phyloP scores from a whole-genome alignment of 1,139 yeast genomes.

The Arxiozyma bovina region DNA sequence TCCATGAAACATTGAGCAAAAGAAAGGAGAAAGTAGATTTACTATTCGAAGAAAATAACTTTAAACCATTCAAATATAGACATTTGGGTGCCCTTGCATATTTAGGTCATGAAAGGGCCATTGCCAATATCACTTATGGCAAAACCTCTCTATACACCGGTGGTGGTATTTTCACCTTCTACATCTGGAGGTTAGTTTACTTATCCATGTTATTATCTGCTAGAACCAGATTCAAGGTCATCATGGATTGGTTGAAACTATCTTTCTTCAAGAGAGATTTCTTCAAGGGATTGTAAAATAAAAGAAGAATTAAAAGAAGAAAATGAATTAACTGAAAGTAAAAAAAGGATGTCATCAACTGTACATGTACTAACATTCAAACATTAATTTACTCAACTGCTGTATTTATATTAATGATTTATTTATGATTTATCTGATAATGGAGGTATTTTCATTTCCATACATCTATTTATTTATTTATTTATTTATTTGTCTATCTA shows the following conservation, averaged over 20 bases:
- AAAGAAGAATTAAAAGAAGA: neutral
- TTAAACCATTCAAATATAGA: conserved; percentile 55
- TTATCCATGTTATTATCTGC: conserved; percentile 85
- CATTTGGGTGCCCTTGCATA: conserved; percentile 74
- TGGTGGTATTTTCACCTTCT: conserved; percentile 83
- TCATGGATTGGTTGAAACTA: conserved; percentile 83
- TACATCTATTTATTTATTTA: conserved; percentile 4
- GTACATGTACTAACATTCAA: neutral
- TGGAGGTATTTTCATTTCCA: neutral
- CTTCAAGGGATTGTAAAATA: conserved; percentile 34
- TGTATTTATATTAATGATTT: neutral
- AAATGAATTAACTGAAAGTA: neutral
- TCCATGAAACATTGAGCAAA: conserved; percentile 40
- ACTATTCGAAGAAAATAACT: conserved; percentile 38
- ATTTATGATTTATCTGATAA: neutral
- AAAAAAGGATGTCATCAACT: neutral
- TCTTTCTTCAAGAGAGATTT: conserved; percentile 84
- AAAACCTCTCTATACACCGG: conserved; percentile 78
- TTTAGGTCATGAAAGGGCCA: conserved; percentile 87
- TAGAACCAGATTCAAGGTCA: conserved; percentile 77
- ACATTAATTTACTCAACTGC: conserved; percentile 2
- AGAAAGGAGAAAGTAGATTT: conserved; percentile 33
- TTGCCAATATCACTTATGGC: conserved; percentile 88
- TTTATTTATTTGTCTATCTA: neutral
- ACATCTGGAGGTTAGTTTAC: conserved; percentile 91